A percentile compares a stretch with the other conserved stretches of the same genome.
These are phyloP conservation scores for Pythium biforme DNA, from an alignment of 352 stramenopile genomes.

Conservation along the genomic window DNA sequence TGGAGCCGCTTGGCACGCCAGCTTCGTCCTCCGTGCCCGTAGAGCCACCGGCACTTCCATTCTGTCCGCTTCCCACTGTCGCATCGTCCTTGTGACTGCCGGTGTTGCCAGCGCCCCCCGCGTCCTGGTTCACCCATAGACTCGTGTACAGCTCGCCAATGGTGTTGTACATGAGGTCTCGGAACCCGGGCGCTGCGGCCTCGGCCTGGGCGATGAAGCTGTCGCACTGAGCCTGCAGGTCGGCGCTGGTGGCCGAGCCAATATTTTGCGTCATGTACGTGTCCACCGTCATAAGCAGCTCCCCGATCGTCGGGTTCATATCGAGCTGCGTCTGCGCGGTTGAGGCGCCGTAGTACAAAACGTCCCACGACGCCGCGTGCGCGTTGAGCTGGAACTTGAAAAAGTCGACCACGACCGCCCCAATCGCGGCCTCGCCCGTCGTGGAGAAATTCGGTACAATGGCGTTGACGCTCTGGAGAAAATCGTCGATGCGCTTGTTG, in stretches of 20 bases:
- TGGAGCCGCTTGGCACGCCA: not conserved
- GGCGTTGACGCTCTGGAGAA: not conserved
- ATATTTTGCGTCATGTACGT: slow-evolving; percentile 9
- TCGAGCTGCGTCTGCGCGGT: not conserved
- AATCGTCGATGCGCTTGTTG: slow-evolving; percentile 2
- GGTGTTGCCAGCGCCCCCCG: not conserved
- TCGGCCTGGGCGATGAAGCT: slow-evolving; percentile 5
- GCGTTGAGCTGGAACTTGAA: slow-evolving; percentile 8
- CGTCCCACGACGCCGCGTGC: slow-evolving; percentile 13
- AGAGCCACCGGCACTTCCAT: not conserved
- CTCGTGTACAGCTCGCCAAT: slow-evolving; percentile 7
- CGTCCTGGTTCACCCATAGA: not conserved
- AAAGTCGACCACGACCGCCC: not conserved
- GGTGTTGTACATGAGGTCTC: not conserved
- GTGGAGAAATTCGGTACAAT: not conserved
- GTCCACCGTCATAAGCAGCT: not conserved
- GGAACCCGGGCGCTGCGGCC: not conserved
- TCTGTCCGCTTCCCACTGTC: not conserved
- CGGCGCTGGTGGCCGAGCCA: not conserved
- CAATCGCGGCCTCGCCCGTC: not conserved
- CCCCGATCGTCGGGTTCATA: not conserved
- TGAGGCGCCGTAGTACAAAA: not conserved
- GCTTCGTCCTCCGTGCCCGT: not conserved
- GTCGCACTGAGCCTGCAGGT: slow-evolving; percentile 9
- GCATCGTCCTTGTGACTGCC: not conserved